These are phyloP conservation scores for Dactylis glomerata DNA, from an alignment of 176 grass and related monocot genomes.

Conservation along the genomic window DNA sequence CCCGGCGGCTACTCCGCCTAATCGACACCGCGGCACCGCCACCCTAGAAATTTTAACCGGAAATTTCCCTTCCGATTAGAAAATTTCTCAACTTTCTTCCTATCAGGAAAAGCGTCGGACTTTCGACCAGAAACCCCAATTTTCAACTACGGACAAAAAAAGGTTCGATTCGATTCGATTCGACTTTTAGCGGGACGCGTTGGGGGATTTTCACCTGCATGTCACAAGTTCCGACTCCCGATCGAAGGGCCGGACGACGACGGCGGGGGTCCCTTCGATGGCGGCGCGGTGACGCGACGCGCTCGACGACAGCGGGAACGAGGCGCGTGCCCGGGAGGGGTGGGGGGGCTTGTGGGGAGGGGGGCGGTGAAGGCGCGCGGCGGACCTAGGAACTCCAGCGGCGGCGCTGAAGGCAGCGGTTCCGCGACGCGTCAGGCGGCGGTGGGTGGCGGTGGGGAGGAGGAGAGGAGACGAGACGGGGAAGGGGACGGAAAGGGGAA, in stretches of 20 bases:
- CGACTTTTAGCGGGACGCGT: neutral
- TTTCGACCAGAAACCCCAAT: neutral
- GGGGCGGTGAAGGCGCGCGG: neutral
- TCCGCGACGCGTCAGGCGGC: constrained; percentile 4
- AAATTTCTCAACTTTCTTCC: neutral
- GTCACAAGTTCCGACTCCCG: neutral
- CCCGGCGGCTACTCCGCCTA: neutral
- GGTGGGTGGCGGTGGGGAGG: neutral
- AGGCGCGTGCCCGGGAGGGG: neutral
- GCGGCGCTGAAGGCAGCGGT: neutral
- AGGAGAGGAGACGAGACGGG: neutral
- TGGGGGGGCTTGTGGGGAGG: neutral
- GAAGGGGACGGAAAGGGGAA: neutral
- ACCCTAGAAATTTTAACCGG: neutral
- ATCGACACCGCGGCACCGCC: neutral
- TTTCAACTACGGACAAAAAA: neutral
- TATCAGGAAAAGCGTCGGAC: neutral
- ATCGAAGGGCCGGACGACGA: neutral
- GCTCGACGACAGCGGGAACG: neutral
- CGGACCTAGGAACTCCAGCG: neutral
- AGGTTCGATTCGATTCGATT: neutral
- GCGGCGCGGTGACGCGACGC: neutral
- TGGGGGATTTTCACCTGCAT: neutral
- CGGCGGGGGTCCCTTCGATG: neutral
- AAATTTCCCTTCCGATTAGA: neutral